Evolutionary conservation across 2,329 filamentous ascomycete genomes (phyloP).

Genomic region (Aschersonia sp.): DNA sequence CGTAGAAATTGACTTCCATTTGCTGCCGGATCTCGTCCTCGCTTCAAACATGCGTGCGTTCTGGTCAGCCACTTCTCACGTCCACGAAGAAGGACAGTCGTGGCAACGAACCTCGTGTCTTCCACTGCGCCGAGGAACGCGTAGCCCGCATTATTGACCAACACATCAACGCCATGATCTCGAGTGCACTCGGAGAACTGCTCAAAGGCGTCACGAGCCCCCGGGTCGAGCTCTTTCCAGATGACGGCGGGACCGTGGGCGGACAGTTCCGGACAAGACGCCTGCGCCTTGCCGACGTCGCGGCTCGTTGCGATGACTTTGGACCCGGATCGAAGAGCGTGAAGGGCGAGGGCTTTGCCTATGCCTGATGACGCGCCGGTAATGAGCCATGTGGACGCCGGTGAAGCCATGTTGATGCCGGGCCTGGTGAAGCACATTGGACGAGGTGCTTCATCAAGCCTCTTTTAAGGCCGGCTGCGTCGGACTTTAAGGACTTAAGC

Average conservation of each 20-base stretch:
- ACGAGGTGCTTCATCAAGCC: too few species aligned
- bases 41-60: constrained; percentile 6
- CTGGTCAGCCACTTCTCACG: background rate
- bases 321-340: background rate
- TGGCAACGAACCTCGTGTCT: background rate
- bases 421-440: too few species aligned
- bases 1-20: constrained; percentile 35
- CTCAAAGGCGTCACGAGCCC: background rate
- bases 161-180: background rate
- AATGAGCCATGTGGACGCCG: background rate
- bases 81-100: background rate
- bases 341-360: background rate
- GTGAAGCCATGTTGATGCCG: background rate
- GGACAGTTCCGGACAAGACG: background rate
- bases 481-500: background rate
- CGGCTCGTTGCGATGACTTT: background rate
- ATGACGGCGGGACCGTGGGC: background rate
- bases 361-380: constrained; percentile 1
- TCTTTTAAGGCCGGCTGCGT: too few species aligned
- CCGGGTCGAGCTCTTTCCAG: background rate
- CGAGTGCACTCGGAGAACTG: background rate
- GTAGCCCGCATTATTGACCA: background rate
- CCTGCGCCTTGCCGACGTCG: background rate
- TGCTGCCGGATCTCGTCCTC: constrained; percentile 23
- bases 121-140: background rate